Base-by-base conservation (phyloP, 23 red algal genomes). In the Gracilariopsis chorda region DNA sequence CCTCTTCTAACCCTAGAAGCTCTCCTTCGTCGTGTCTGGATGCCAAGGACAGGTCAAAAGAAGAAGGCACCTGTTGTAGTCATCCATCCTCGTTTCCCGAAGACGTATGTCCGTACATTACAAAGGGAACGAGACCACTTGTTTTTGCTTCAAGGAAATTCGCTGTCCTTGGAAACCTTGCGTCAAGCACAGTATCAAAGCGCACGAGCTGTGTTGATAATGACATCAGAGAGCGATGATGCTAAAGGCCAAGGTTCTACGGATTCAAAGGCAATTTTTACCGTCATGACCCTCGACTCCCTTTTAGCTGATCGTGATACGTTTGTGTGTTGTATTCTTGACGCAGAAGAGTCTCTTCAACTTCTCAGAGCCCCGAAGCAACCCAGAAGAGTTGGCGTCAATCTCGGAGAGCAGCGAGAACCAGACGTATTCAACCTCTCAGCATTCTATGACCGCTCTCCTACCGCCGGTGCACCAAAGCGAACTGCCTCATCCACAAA, bases 271-370 rank as follows among this genome's bases (percentile, higher is more conserved):
- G 71, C 92, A 2, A 86, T 95, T n/a, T 95, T 95, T 36, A 95
- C 92, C 2, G 83, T 95, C 29, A 95, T 95, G 92, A 90, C 92
- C 14, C 75, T 95, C 49, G 92, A 95, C 39, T 90, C 83, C 16
- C 75, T 95, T n/a, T 47, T 95, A 20, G 78, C 77, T 37, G 77
- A 60, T 41, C 56, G 56, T 48, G 71, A 90, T 52, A 95, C 84
- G 3, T 95, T 88, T 62, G 92, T 95, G n/a, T 95, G 92, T 70
- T 95, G 85, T 32, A 48, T 95, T 55, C 69, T 95, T 7, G 92
- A 87, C 42, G 92, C 92, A 1, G 92, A 88, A 19, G 92, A 81
- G 74, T 89, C 84, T 28, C 53, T 95, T 16, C 82, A 87, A 70
- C 58, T 95, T 23, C 77, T 95, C 12, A 70, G 71, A 39, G 75